Percentiles rank a stretch among this genome's conserved stretches.
phyloP scores from a whole-genome alignment of 2,329 filamentous ascomycete genomes.

The Fusarium praegraminearum region DNA sequence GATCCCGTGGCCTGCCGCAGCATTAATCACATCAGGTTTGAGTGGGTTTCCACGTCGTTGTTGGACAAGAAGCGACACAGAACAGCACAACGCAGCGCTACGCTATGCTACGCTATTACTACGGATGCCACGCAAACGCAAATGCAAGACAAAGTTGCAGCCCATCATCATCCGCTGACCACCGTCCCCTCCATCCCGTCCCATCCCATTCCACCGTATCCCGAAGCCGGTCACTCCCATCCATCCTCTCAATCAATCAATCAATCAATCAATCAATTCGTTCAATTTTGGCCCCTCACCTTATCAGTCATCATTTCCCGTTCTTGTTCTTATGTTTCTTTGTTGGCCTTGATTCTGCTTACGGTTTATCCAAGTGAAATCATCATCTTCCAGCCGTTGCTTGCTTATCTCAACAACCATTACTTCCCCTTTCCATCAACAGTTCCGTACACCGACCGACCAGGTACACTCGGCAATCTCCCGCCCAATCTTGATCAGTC shows the following conservation, averaged over 20 bases:
- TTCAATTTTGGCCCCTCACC: slow-evolving; percentile 26
- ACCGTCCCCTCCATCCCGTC: slow-evolving; percentile 25
- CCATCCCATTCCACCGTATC: slow-evolving; percentile 17
- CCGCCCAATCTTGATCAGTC: slow-evolving; percentile 20
- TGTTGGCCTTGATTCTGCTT: slow-evolving; percentile 6
- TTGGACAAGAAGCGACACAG: slow-evolving; percentile 11
- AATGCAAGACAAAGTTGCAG: slow-evolving; percentile 21
- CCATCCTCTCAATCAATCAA: slow-evolving; percentile 20
- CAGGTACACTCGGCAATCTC: slow-evolving; percentile 26
- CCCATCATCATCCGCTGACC: slow-evolving; percentile 36
- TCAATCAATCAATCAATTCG: slow-evolving; percentile 15
- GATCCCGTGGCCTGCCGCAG: slow-evolving; percentile 29
- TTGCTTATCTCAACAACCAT: slow-evolving; percentile 23
- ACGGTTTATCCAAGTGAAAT: slow-evolving; percentile 12
- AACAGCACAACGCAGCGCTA: slow-evolving; percentile 4
- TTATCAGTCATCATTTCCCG: slow-evolving; percentile 18
- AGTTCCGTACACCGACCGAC: slow-evolving; percentile 2
- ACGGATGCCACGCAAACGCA: slow-evolving; percentile 11
- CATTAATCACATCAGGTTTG: slow-evolving; percentile 32
- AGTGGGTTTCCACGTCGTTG: slow-evolving; percentile 20
- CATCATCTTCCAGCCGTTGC: slow-evolving; percentile 1
- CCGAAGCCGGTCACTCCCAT: slow-evolving; percentile 38
- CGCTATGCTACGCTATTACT: not conserved
- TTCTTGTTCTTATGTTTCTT: slow-evolving; percentile 6
- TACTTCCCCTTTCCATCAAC: slow-evolving; percentile 23